A percentile compares a stretch with the other conserved stretches of the same genome.
These are phyloP conservation scores for Cryptosporidium xiaoi DNA, from an alignment of 169 alveolate species.

Conservation along the genomic window DNA sequence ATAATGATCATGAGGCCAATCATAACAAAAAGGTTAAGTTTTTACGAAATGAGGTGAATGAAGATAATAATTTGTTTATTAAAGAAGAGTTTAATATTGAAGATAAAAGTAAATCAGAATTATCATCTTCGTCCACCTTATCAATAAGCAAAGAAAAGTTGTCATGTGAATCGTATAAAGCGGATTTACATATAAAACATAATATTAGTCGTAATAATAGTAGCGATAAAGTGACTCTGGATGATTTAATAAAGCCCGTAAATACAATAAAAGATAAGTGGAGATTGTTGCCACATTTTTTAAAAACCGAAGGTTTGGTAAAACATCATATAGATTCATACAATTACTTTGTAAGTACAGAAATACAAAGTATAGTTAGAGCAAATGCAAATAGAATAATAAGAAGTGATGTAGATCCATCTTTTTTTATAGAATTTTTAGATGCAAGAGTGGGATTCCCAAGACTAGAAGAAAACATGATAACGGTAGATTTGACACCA, in stretches of 20 bases:
- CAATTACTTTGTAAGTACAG: conserved; percentile 91
- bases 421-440: conserved; percentile 86
- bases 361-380: conserved; percentile 90
- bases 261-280: conserved; percentile 88
- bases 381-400: conserved; percentile 90
- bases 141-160: neutral
- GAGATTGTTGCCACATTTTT: conserved; percentile 92
- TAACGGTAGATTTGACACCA: conserved; percentile 89
- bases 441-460: conserved; percentile 92
- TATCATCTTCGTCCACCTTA: no score
- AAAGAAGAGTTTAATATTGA: no score
- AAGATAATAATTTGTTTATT: no score
- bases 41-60: no score
- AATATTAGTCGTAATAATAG: neutral
- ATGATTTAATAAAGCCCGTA: conserved; percentile 32
- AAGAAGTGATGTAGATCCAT: conserved; percentile 87
- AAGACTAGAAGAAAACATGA: conserved; percentile 87
- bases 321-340: conserved; percentile 95
- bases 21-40: no score
- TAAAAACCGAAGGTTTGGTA: conserved; percentile 92
- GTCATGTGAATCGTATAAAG: neutral
- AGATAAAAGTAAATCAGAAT: no score
- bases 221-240: neutral
- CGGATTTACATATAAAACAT: neutral
- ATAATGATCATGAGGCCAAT: neutral